phyloP scores from a whole-genome alignment of 208 protist species.

The Trypanosoma conorhini region DNA sequence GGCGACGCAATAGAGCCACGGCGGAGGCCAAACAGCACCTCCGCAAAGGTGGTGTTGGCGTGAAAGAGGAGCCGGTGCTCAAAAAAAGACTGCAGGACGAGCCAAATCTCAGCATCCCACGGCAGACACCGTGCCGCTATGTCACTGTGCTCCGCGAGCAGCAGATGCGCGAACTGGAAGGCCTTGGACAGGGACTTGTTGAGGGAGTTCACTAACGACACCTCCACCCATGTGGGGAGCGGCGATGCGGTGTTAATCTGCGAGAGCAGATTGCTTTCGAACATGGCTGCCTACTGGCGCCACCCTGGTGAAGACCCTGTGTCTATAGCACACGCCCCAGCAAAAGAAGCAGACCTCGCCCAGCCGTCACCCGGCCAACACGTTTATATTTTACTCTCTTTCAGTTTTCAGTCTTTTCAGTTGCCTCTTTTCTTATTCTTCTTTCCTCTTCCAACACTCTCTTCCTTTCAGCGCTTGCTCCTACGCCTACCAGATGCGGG shows the following conservation, averaged over 20 bases:
- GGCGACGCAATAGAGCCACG: slow-evolving; percentile 30
- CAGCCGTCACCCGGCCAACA: not conserved
- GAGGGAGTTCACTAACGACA: slow-evolving; percentile 56
- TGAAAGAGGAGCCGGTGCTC: slow-evolving; percentile 64
- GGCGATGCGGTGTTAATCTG: slow-evolving; percentile 71
- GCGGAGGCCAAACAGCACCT: slow-evolving; percentile 75
- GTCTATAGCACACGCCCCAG: too few relatives aligned
- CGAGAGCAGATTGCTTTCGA: slow-evolving; percentile 75
- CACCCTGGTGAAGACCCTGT: not conserved
- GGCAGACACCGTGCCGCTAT: slow-evolving; percentile 37
- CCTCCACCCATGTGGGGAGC: slow-evolving; percentile 77
- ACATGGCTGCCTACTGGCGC: slow-evolving; percentile 34
- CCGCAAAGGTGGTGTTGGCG: slow-evolving; percentile 68
- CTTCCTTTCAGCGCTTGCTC: not conserved
- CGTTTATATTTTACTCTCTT: not conserved
- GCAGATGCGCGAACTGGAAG: slow-evolving; percentile 62
- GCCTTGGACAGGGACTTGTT: slow-evolving; percentile 52
- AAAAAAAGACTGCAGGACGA: slow-evolving; percentile 39
- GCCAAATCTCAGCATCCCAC: slow-evolving; percentile 69
- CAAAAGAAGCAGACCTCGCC: not conserved
- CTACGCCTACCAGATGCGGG: not conserved
- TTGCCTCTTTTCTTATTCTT: not conserved
- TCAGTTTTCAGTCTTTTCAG: slow-evolving; percentile 9
- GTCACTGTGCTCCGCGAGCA: slow-evolving; percentile 56
- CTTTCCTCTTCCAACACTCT: not conserved